Evolutionary conservation across 345 rosid genomes (phyloP), one percentile per base, ranked within the genome.

Genomic region (Citrus reticulata): DNA sequence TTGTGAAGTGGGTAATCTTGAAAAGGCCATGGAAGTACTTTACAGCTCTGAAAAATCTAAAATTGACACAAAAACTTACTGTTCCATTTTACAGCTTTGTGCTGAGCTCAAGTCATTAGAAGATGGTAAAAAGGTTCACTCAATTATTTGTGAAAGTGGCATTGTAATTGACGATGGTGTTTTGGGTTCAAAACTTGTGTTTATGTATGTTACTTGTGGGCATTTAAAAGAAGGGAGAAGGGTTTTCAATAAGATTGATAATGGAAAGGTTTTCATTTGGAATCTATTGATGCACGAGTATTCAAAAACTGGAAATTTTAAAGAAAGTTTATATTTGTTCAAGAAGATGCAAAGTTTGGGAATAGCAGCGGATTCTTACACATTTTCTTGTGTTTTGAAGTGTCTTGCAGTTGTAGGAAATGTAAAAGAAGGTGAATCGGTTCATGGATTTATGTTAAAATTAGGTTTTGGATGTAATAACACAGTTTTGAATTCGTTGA

Each of bases 121-220:
- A 35, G 74, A 83, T 32, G 95, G 92, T 27, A 83, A 77, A 83
- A 77, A 81, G 70, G 88, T 91, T 72, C 92, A 88, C 80, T 86
- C 87, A 3, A 54, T 90, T 63, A 86, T 91, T 42, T 70, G 78
- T 58, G 27, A 81, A 32, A 86, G 80, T 61, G 89, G 79, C 76
- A 75, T 82, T 77, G 80, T 35, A 10, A 30, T 89, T 13, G 89
- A 93, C 10, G 89, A 93, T 58, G 85, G 85, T 20, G 77, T 51
- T 75, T 81, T 93, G 84, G 95, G 93, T 34, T 81, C 90, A 34
- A 93, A 89, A 78, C 91, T 93, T 25, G 93, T 86, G 13, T 86
- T 91, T 49, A 90, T 93, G 92, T 91, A 89, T 59, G 90, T 90
- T 10, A 87, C 67, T 34, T 91, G 95, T 78, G 95, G 97, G 20